Conservation (phyloP, 2,329 filamentous ascomycete species). For the Lomentospora prolificans region DNA sequence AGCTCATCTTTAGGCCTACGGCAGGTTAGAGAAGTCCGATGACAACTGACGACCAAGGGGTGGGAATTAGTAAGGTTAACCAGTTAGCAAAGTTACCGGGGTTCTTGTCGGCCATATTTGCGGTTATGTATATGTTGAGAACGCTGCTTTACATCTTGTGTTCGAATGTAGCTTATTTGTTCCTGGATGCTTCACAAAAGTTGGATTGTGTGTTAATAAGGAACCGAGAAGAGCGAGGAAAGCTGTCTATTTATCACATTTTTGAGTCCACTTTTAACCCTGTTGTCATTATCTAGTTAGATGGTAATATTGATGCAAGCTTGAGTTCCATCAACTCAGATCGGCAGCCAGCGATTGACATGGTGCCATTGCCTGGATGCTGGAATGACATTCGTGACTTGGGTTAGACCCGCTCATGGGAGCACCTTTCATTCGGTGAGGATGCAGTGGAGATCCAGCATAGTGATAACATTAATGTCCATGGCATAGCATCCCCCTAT, state of each 20-base stretch:
- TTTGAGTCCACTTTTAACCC: not conserved
- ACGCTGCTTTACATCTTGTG: not conserved
- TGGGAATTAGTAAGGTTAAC: not conserved
- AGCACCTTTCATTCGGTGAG: no score
- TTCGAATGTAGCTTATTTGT: no score
- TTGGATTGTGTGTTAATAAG: not conserved
- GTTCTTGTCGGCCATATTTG: constrained; percentile 1
- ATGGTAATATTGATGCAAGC: not conserved
- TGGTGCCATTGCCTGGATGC: not conserved
- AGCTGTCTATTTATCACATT: not conserved
- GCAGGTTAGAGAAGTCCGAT: not conserved
- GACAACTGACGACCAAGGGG: not conserved
- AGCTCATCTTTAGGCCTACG: constrained; percentile 33
- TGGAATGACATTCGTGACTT: not conserved
- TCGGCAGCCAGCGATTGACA: not conserved
- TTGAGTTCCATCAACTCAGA: not conserved
- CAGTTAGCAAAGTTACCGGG: constrained; percentile 7
- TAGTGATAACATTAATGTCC: no score
- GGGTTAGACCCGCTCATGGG: no score
- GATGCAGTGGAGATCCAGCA: no score
- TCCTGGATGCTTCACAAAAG: not conserved
- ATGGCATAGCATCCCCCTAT: no score
- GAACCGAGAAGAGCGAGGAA: not conserved
- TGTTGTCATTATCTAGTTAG: not conserved
- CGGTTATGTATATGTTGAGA: not conserved